A percentile compares a stretch with the other conserved stretches of the same genome.
These are phyloP conservation scores for Ilyonectria destructans DNA, from an alignment of 2,329 filamentous ascomycete species.

Conservation along the genomic window DNA sequence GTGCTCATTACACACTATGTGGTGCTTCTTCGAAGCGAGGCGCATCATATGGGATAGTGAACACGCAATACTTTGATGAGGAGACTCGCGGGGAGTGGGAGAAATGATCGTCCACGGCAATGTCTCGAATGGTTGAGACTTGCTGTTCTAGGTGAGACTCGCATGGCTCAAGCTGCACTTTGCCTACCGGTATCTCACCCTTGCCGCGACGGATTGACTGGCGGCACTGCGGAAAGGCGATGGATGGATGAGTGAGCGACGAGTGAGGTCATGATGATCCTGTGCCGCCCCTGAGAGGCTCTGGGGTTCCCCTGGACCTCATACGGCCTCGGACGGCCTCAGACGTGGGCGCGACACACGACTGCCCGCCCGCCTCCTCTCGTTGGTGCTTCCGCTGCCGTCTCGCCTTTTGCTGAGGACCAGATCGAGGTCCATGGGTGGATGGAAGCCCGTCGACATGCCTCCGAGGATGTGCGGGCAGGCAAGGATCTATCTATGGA, in stretches of 20 bases:
- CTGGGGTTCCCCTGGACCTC: slow-evolving; percentile 22
- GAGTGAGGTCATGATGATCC: slow-evolving; percentile 23
- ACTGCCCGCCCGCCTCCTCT: neutral
- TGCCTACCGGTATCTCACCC: slow-evolving; percentile 5
- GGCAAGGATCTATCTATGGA: slow-evolving; percentile 13
- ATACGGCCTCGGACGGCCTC: slow-evolving; percentile 9
- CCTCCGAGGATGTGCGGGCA: neutral
- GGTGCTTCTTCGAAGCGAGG: neutral
- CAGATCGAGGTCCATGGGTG: neutral
- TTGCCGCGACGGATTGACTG: slow-evolving; percentile 15
- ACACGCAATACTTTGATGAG: slow-evolving; percentile 7
- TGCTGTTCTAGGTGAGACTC: slow-evolving; percentile 38
- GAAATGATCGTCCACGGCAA: slow-evolving; percentile 5
- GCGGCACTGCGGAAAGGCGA: neutral
- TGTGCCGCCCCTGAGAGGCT: slow-evolving; percentile 23
- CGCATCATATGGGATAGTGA: neutral
- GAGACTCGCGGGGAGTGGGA: slow-evolving; percentile 2
- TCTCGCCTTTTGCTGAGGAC: neutral
- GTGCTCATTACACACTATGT: neutral
- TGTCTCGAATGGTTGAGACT: slow-evolving; percentile 37
- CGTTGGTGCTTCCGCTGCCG: neutral
- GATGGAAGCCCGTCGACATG: neutral
- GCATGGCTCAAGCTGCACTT: slow-evolving; percentile 37
- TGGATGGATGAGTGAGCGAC: slow-evolving; percentile 1
- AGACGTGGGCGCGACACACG: slow-evolving; percentile 6